Evolutionary conservation across 768 basidiomycete genomes (phyloP).

Genomic region (Lactifluus subvellereus): DNA sequence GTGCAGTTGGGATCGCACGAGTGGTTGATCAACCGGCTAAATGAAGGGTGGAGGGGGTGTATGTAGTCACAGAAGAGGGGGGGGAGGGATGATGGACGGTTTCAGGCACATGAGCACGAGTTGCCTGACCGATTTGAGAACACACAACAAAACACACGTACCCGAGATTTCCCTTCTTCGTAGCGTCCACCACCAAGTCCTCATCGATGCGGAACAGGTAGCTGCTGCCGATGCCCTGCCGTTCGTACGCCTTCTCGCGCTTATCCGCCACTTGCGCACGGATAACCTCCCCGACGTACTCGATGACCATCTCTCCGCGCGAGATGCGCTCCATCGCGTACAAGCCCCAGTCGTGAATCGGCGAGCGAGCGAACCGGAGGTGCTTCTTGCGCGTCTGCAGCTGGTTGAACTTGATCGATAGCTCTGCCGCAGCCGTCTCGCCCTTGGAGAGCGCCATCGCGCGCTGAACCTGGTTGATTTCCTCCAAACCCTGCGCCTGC

Average conservation of each 20-base stretch:
- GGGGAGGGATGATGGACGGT: too few species aligned
- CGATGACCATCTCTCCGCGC: conserved; percentile 96
- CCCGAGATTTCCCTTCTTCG: conserved; percentile 99
- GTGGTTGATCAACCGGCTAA: conserved; percentile 94
- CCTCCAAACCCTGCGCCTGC: conserved; percentile 87
- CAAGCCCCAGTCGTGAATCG: conserved; percentile 97
- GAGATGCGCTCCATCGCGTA: conserved; percentile 97
- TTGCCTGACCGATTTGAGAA: too few species aligned
- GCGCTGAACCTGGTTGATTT: conserved; percentile 86
- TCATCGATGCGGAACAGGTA: conserved; percentile 98
- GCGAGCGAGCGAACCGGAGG: conserved; percentile 87
- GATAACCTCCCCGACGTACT: conserved; percentile 98
- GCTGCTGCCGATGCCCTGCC: conserved; percentile 95
- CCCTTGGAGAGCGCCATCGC: conserved; percentile 71
- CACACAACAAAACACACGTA: conserved; percentile 39
- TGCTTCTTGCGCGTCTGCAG: conserved; percentile 98
- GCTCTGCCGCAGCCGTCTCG: conserved; percentile 61
- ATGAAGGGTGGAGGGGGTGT: too few species aligned
- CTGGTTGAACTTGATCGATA: conserved; percentile 97
- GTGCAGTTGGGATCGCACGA: conserved; percentile 95
- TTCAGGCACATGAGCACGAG: not conserved
- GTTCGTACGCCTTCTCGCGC: conserved; percentile 93
- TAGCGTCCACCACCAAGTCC: conserved; percentile 96
- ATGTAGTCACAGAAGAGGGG: too few species aligned
- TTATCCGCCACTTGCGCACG: conserved; percentile 94